Base-by-base conservation (phyloP, 208 protist genomes). In the Balamuthia mandrillaris region DNA sequence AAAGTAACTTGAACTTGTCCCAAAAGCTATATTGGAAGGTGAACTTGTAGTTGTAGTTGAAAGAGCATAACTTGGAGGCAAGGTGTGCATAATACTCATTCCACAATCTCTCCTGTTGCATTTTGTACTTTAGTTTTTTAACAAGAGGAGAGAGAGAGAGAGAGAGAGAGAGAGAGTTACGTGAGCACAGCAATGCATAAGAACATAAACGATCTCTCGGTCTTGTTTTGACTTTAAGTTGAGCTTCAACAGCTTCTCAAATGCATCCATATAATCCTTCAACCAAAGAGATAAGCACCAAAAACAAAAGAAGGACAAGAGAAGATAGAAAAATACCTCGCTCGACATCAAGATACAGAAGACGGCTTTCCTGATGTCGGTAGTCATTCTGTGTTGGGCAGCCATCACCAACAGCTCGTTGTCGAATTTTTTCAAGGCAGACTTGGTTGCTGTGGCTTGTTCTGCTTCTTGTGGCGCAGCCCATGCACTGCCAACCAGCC, bases 1-100 rank as follows among this genome's bases (percentile, higher is more conserved):
- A 10, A 10, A 78, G 68, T 47, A 60, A 31, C 68, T 78, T 78
- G 68, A 78, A 78, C 44, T 56, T 51, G 45, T 78, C 68, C 68
- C 68, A 78, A 31, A 78, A 78, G 10, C 29, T 47, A 35, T 58
- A 78, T 47, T 78, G 68, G 68, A 78, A 47, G 45, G 68, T 78
- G 44, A 78, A 58, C 44, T 56, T 51, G 29, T 78, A 78, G 68
- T 51, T 78, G 68, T 56, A 56, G 68, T 51, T 27, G 45, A 58
- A 56, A 27, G 39, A 58, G 68, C 68, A 78, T 21, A 78, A 33
- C 68, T 78, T 51, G 39, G n/a, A n/a, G 5, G 68, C 68, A n/a
- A 78, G 68, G 12, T 58, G 68, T 16, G 68, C 68, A 47, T 78
- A 78, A 33, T 42, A 78, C 31, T 41, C 45, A 37, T 78, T 78